Percentiles rank a stretch among this genome's conserved stretches.
phyloP scores from a whole-genome alignment of 2,329 filamentous ascomycete genomes.

The Huntiella moniliformis region DNA sequence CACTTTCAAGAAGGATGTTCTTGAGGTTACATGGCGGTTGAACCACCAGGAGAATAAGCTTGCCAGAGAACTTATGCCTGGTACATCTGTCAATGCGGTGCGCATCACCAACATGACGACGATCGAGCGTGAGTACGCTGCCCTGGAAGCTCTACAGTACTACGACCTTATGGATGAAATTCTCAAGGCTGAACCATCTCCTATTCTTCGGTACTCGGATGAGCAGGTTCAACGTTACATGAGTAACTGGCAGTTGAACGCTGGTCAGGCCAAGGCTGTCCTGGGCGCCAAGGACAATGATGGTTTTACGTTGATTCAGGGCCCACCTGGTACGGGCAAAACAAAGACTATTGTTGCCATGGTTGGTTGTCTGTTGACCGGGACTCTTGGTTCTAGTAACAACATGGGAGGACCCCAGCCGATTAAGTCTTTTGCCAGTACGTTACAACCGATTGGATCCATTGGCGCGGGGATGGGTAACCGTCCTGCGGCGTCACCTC shows the following conservation, averaged over 20 bases:
- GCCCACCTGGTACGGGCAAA: slow-evolving; percentile 89
- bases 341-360: slow-evolving; percentile 97
- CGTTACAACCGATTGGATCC: slow-evolving; percentile 5
- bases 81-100: slow-evolving; percentile 49
- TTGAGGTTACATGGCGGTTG: slow-evolving; percentile 76
- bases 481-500: background rate
- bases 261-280: slow-evolving; percentile 77
- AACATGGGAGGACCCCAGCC: background rate
- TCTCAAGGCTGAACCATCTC: slow-evolving; percentile 72
- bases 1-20: slow-evolving; percentile 58
- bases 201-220: slow-evolving; percentile 63
- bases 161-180: slow-evolving; percentile 94
- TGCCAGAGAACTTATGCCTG: slow-evolving; percentile 44
- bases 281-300: slow-evolving; percentile 88
- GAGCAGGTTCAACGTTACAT: slow-evolving; percentile 50
- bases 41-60: slow-evolving; percentile 48
- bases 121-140: slow-evolving; percentile 86
- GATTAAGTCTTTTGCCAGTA: background rate
- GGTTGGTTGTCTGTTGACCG: slow-evolving; percentile 67
- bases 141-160: slow-evolving; percentile 75
- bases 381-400: slow-evolving; percentile 21
- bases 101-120: slow-evolving; percentile 89
- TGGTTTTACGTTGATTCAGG: slow-evolving; percentile 90
- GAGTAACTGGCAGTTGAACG: slow-evolving; percentile 66
- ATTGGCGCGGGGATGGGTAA: background rate